phyloP scores from a whole-genome alignment of 2,329 filamentous ascomycete species.

The Xylaria sp. region DNA sequence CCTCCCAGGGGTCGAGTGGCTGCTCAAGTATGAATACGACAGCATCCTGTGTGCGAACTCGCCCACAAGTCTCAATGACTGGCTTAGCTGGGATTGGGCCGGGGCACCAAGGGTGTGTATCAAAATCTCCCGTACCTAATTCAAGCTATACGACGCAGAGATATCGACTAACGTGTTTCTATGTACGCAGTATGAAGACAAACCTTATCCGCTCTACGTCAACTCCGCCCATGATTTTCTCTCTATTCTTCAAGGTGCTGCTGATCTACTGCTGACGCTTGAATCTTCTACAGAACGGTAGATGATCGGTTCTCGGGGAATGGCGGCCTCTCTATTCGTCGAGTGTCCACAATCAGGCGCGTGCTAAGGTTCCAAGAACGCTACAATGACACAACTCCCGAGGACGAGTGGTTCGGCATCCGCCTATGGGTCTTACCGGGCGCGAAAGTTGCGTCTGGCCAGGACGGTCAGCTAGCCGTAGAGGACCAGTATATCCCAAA shows the following conservation, averaged over 20 bases:
- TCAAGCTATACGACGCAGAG: too few relatives aligned
- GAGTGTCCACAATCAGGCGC: conserved; percentile 60
- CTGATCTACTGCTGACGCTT: conserved; percentile 5
- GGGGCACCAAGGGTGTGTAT: conserved; percentile 55
- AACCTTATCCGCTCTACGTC: neutral
- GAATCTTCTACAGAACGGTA: conserved; percentile 44
- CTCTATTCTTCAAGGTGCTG: neutral
- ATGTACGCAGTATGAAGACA: conserved; percentile 43
- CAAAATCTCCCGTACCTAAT: too few relatives aligned
- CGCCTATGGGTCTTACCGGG: conserved; percentile 59
- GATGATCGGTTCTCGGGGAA: conserved; percentile 62
- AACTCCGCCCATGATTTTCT: neutral
- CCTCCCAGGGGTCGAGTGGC: conserved; percentile 61
- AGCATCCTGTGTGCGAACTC: conserved; percentile 66
- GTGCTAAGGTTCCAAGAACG: conserved; percentile 61
- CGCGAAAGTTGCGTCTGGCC: conserved; percentile 56
- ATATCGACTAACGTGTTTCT: too few relatives aligned
- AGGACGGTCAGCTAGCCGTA: conserved; percentile 58
- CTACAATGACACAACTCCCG: conserved; percentile 61
- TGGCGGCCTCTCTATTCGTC: conserved; percentile 64
- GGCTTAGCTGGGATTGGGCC: conserved; percentile 65
- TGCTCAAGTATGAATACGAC: conserved; percentile 65
- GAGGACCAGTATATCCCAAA: conserved; percentile 61
- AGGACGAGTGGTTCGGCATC: conserved; percentile 66
- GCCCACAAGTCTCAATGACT: conserved; percentile 61